Evolutionary conservation across 139 green algal genomes (phyloP), one percentile per base, ranked within the genome.

Genomic region (Monoraphidium neglectum): DNA sequence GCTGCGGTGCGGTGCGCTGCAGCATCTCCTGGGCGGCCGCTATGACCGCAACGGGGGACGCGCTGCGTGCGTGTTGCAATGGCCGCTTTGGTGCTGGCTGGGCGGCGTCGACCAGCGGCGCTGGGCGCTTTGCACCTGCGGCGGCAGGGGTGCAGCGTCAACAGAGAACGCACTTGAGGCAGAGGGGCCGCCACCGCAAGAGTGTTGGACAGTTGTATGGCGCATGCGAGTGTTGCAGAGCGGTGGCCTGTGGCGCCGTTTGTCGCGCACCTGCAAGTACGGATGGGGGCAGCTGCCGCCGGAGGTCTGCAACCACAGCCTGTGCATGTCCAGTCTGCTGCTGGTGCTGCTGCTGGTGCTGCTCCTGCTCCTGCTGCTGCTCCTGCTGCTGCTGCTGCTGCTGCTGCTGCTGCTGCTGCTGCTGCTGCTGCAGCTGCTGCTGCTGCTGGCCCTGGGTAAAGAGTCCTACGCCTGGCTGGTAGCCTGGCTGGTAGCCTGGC

Each of bases 361-460:
- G 62, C 62, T 51, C 30, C 21, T 15, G 64, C 4, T 56, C 35
- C 37, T 54, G n/a, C 35, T 8, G 64, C 33, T 74, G 68, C 30
- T 18, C 30, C 21, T 37, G 68, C 47, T 32, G 0, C 18, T 40
- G 68, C 68, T 47, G 60, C n/a, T 74, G 40, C 61, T 71, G 59
- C 59, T 70, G 64, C 74, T 80, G 74, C 65, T 69, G 74, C 74
- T 74, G 74, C 36, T 46, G 47, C 21, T 15, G 16, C 38, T 38
- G 33, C 13, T 36, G 33, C 56, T 28, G 56, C 56, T 21, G 15
- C 15, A 21, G 26, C 24, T 63, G 56, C n/a, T n/a, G n/a, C n/a
- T n/a, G n/a, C n/a, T n/a, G n/a, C n/a, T n/a, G n/a, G n/a, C n/a
- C n/a, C n/a, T n/a, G n/a, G n/a, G n/a, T n/a, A n/a, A n/a, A n/a